Conservation (phyloP, 306 rosid genomes). For the Lagenaria siceraria region DNA sequence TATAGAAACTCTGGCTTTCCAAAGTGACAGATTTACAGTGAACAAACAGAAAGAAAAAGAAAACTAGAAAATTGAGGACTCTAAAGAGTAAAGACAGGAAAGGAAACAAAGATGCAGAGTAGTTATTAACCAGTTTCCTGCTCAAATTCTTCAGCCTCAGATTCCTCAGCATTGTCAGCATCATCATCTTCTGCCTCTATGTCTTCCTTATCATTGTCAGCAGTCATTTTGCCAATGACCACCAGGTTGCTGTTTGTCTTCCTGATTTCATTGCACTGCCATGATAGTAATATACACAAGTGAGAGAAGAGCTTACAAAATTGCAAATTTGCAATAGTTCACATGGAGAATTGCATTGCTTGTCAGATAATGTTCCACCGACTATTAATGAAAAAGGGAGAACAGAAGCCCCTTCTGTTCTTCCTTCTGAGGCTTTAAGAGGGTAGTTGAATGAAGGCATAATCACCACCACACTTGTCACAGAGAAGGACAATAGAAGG, state of each 20-base stretch:
- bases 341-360: not conserved
- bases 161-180: slow-evolving; percentile 72
- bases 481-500: not conserved
- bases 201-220: slow-evolving; percentile 71
- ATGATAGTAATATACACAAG: not conserved
- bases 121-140: slow-evolving; percentile 67
- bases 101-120: not conserved
- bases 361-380: not conserved
- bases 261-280: slow-evolving; percentile 74
- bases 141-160: slow-evolving; percentile 91
- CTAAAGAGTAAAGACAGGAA: not conserved
- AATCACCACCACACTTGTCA: not conserved
- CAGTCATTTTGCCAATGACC: slow-evolving; percentile 55
- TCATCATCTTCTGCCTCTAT: slow-evolving; percentile 57
- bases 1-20: not conserved
- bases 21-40: not conserved
- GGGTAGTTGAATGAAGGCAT: not conserved
- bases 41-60: not conserved
- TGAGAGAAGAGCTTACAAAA: not conserved
- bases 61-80: not conserved
- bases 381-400: not conserved
- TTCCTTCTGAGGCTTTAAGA: not conserved
- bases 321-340: not conserved
- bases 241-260: slow-evolving; percentile 47
- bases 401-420: not conserved